Percentiles rank a stretch among this genome's conserved stretches.
Conservation (phyloP, 1,284 basidiomycete genomes). For the Tilletia indica region DNA sequence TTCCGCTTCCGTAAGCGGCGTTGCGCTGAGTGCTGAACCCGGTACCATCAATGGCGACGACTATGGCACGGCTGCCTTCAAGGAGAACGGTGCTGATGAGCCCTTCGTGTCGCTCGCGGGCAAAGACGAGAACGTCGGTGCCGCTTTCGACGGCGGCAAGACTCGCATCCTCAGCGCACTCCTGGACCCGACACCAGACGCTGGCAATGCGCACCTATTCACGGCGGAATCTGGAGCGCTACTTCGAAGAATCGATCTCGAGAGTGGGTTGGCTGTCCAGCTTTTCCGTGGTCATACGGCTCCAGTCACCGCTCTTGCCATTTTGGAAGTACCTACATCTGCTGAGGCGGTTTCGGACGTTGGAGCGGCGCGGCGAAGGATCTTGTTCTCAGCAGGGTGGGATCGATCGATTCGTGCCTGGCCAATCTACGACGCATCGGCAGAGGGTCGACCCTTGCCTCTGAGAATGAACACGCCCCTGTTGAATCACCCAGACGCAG, state of each 20-base stretch:
- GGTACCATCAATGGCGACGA: neutral
- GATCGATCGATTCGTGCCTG: slow-evolving; percentile 30
- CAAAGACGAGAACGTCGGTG: slow-evolving; percentile 20
- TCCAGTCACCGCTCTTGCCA: slow-evolving; percentile 26
- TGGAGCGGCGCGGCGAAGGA: neutral
- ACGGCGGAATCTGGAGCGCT: slow-evolving; percentile 29
- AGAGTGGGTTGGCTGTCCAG: slow-evolving; percentile 24
- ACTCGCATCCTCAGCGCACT: slow-evolving; percentile 22
- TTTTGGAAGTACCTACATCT: slow-evolving; percentile 19
- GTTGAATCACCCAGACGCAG: slow-evolving; percentile 21
- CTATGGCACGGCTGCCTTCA: too few species aligned
- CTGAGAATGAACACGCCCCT: neutral
- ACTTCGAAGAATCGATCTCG: slow-evolving; percentile 25
- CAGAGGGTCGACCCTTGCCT: neutral
- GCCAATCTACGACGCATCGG: neutral
- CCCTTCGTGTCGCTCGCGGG: slow-evolving; percentile 12
- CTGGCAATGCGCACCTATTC: slow-evolving; percentile 19
- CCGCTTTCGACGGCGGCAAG: slow-evolving; percentile 29
- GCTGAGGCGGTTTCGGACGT: neutral
- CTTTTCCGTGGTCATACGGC: slow-evolving; percentile 30
- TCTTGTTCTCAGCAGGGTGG: slow-evolving; percentile 33
- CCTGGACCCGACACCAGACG: neutral
- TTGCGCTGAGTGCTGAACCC: neutral
- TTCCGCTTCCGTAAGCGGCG: neutral
- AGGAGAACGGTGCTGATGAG: neutral